Evolutionary conservation across 768 basidiomycete species (phyloP).

Genomic region (Kwoniella europaea): DNA sequence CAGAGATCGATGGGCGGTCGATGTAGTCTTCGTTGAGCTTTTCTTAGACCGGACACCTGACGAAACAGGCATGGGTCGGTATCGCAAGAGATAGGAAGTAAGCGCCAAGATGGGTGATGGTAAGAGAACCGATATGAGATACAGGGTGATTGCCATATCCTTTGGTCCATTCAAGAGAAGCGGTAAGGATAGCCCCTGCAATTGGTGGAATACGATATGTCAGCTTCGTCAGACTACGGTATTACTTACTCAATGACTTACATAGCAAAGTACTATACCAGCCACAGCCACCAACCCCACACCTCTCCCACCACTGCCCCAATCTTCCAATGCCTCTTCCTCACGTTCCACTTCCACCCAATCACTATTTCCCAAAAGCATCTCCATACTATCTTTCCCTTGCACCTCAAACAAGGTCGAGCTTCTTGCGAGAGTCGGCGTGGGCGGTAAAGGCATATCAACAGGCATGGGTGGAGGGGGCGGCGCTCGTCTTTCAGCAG

Average conservation of each 20-base stretch:
- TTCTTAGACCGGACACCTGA: constrained; percentile 16
- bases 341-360: constrained; percentile 42
- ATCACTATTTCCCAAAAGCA: constrained; percentile 40
- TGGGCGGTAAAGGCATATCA: constrained; percentile 49
- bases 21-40: constrained; percentile 23
- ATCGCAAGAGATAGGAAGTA: constrained; percentile 38
- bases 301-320: constrained; percentile 35
- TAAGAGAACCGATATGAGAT: constrained; percentile 16
- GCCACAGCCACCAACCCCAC: constrained; percentile 35
- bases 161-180: constrained; percentile 27
- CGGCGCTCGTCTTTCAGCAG: constrained; percentile 31
- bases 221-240: neutral
- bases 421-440: constrained; percentile 35
- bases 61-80: constrained; percentile 21
- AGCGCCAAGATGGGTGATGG: constrained; percentile 32
- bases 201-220: no score
- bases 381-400: constrained; percentile 41
- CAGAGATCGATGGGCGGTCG: constrained; percentile 41
- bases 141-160: constrained; percentile 7
- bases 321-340: constrained; percentile 39
- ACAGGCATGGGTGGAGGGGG: constrained; percentile 49
- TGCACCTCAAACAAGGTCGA: constrained; percentile 29
- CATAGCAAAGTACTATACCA: constrained; percentile 34
- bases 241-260: constrained; percentile 23
- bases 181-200: constrained; percentile 36